Percentiles rank a stretch among this genome's conserved stretches.
Evolutionary conservation across 805 yeast genomes (phyloP).

Genomic region (Priceomyces melissophilus): DNA sequence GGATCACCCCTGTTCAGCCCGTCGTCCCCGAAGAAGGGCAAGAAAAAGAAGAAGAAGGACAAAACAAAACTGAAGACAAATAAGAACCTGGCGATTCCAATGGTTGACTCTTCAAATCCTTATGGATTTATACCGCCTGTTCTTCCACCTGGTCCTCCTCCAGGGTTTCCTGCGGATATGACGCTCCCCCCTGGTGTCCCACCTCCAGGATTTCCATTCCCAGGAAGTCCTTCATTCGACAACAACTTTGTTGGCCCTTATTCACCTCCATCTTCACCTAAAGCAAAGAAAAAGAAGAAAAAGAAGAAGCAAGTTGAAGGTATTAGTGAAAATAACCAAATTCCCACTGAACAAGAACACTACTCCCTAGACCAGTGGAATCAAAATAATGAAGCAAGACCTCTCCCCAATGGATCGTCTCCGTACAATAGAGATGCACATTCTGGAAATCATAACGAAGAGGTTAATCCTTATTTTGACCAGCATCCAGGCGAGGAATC

Average conservation of each 20-base stretch:
- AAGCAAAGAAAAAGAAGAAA: constrained; percentile 1
- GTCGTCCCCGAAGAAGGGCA: constrained; percentile 1
- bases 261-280: not conserved
- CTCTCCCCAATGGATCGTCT: no score
- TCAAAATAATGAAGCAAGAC: no score
- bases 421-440: no score
- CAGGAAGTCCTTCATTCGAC: constrained; percentile 1
- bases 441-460: no score
- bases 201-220: constrained; percentile 6
- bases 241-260: not conserved
- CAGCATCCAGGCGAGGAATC: no score
- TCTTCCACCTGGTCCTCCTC: not conserved
- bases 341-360: no score
- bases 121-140: not conserved
- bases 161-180: not conserved
- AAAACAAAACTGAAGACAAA: not conserved
- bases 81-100: not conserved
- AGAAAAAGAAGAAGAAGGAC: constrained; percentile 3
- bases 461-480: no score
- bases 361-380: no score
- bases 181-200: constrained; percentile 2
- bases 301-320: constrained; percentile 1
- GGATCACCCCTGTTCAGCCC: not conserved
- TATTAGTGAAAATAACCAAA: not conserved
- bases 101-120: constrained; percentile 1